These are phyloP conservation scores for Chlamydomonas schloesseri DNA, from an alignment of 139 green algal species.

Conservation along the genomic window DNA sequence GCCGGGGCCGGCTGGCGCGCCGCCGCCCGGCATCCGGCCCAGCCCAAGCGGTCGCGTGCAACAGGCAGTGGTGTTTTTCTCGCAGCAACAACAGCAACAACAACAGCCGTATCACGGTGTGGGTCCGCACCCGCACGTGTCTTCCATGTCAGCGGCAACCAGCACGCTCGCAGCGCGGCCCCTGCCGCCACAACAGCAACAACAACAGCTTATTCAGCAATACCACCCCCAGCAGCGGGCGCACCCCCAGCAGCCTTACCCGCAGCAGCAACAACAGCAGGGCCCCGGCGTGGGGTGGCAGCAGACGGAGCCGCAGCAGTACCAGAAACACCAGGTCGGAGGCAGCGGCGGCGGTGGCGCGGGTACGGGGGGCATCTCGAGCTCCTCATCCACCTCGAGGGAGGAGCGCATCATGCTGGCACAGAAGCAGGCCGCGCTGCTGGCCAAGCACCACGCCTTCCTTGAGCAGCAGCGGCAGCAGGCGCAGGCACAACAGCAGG, in stretches of 20 bases:
- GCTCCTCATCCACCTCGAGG: background rate
- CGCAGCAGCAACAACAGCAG: background rate
- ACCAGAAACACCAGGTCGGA: too few species aligned
- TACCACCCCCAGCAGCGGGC: background rate
- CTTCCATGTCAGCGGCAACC: background rate
- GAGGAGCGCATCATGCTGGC: background rate
- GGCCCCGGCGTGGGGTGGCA: background rate
- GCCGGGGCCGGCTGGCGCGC: too few species aligned
- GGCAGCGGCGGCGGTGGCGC: too few species aligned
- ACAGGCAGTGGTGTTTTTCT: conserved; percentile 11
- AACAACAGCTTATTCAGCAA: too few species aligned
- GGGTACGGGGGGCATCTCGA: background rate
- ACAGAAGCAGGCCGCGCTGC: background rate
- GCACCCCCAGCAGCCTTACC: background rate
- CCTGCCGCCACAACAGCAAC: background rate
- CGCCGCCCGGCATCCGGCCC: background rate
- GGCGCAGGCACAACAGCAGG: background rate
- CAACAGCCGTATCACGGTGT: too few species aligned
- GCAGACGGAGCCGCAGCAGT: background rate
- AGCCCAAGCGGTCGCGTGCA: background rate
- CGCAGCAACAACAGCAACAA: too few species aligned
- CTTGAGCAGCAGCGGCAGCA: conserved; percentile 15
- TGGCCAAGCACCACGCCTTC: background rate
- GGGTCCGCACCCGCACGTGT: too few species aligned
- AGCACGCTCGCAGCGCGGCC: too few species aligned